phyloP scores from a whole-genome alignment of 768 basidiomycete species.

The Boletus tylopilopsis region DNA sequence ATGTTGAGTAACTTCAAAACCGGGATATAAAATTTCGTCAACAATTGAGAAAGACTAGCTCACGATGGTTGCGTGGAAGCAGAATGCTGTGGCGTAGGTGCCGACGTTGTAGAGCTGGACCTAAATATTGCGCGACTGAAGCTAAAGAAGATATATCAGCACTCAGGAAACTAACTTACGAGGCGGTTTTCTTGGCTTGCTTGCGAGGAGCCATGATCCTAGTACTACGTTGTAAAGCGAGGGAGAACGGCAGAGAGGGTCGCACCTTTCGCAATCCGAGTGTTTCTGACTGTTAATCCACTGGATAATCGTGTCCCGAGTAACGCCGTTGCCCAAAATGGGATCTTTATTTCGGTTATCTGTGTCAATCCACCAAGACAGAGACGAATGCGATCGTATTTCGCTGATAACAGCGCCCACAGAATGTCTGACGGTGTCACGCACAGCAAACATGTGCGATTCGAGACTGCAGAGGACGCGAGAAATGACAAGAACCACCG shows the following conservation, averaged over 20 bases:
- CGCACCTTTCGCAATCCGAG: not conserved
- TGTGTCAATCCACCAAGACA: constrained; percentile 11
- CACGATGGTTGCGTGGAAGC: constrained; percentile 1
- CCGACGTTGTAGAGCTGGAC: not conserved
- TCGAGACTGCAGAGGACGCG: constrained; percentile 1
- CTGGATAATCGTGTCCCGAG: not conserved
- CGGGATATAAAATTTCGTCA: not conserved
- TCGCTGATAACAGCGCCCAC: not conserved
- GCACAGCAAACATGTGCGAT: not conserved
- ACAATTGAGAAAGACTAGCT: not conserved
- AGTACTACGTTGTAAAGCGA: not conserved
- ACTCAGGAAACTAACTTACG: not conserved
- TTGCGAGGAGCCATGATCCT: not conserved
- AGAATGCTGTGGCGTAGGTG: not conserved
- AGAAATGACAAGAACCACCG: not conserved
- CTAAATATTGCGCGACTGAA: not conserved
- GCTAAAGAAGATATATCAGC: not conserved
- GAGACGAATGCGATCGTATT: not conserved
- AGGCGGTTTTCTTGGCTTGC: not conserved
- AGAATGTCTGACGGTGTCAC: not conserved
- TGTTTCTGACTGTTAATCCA: constrained; percentile 1
- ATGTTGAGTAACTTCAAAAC: not conserved
- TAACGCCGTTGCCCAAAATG: not conserved
- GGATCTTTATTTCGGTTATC: not conserved
- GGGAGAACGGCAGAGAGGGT: not conserved